Percentiles rank a stretch among this genome's conserved stretches.
Conservation (phyloP, 2,329 filamentous ascomycete species). For the Metarhizium humberi region DNA sequence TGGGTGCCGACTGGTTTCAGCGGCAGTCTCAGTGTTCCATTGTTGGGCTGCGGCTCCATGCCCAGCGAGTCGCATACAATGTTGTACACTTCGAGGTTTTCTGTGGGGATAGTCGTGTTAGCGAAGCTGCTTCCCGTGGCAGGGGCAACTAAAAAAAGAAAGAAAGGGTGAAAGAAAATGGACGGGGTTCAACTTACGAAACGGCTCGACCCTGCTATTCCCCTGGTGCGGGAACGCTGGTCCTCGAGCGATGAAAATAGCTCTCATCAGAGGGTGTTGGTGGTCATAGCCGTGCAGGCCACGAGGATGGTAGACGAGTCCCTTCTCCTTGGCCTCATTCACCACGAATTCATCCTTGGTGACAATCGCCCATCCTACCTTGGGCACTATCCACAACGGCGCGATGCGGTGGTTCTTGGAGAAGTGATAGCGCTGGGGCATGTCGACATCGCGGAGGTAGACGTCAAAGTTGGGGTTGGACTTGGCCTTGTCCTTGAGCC, state of each 20-base stretch:
- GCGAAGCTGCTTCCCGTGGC: not conserved
- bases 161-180: too few species aligned
- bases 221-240: constrained; percentile 83
- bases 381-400: constrained; percentile 87
- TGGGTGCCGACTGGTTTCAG: constrained; percentile 56
- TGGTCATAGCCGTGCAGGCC: constrained; percentile 95
- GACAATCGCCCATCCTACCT: constrained; percentile 87
- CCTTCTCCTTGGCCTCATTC: constrained; percentile 50
- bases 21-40: constrained; percentile 73
- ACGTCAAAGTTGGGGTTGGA: constrained; percentile 68
- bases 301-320: constrained; percentile 63
- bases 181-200: constrained; percentile 54
- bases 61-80: constrained; percentile 83
- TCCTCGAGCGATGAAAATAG: constrained; percentile 86
- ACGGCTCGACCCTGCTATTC: constrained; percentile 69
- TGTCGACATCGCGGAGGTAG: constrained; percentile 75
- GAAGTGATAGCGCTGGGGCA: constrained; percentile 93
- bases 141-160: not conserved
- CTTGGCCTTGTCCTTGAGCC: constrained; percentile 45
- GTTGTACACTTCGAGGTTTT: constrained; percentile 94
- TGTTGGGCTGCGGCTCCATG: constrained; percentile 66
- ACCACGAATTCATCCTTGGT: constrained; percentile 71
- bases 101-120: constrained; percentile 29
- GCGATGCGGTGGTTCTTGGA: constrained; percentile 81
- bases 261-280: constrained; percentile 88